A percentile compares a stretch with the other conserved stretches of the same genome.
Conservation (phyloP, 768 basidiomycete genomes). For the Symmetrospora coprosmae region DNA sequence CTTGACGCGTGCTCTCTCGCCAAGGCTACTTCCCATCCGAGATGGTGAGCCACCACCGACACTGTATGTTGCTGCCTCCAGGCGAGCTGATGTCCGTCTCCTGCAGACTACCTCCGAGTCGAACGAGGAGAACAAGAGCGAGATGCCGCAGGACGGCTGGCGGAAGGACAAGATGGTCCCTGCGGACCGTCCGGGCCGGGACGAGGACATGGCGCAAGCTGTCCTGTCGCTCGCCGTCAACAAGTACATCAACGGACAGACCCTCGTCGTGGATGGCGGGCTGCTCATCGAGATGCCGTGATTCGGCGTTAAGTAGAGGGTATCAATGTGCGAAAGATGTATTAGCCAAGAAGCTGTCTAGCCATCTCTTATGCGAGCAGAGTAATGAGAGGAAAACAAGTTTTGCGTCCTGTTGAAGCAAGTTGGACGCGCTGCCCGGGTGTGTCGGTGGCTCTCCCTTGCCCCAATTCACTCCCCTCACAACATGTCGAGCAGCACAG, state of each 20-base stretch:
- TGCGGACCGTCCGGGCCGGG: slow-evolving; percentile 37
- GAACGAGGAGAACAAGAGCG: slow-evolving; percentile 37
- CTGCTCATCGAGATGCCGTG: neutral
- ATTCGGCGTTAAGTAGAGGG: neutral
- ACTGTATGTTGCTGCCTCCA: too few relatives aligned
- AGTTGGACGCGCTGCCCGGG: too few relatives aligned
- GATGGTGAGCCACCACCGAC: too few relatives aligned
- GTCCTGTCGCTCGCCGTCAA: slow-evolving; percentile 37
- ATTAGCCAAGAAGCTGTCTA: too few relatives aligned
- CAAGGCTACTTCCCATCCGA: slow-evolving; percentile 15
- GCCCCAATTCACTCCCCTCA: too few relatives aligned
- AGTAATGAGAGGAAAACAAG: too few relatives aligned
- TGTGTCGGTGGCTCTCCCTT: too few relatives aligned
- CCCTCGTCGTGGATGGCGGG: slow-evolving; percentile 19
- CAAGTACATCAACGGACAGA: slow-evolving; percentile 39
- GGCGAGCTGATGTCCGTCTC: too few relatives aligned
- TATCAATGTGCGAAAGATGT: too few relatives aligned
- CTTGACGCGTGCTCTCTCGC: neutral
- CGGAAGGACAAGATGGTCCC: slow-evolving; percentile 37
- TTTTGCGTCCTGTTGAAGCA: too few relatives aligned
- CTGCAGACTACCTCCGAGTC: slow-evolving; percentile 31
- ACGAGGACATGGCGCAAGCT: slow-evolving; percentile 38
- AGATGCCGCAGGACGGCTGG: slow-evolving; percentile 35
- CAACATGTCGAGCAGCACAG: too few relatives aligned
- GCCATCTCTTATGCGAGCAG: too few relatives aligned